Base-by-base conservation (phyloP, 1,284 basidiomycete genomes). In the Calocybe gambosa region DNA sequence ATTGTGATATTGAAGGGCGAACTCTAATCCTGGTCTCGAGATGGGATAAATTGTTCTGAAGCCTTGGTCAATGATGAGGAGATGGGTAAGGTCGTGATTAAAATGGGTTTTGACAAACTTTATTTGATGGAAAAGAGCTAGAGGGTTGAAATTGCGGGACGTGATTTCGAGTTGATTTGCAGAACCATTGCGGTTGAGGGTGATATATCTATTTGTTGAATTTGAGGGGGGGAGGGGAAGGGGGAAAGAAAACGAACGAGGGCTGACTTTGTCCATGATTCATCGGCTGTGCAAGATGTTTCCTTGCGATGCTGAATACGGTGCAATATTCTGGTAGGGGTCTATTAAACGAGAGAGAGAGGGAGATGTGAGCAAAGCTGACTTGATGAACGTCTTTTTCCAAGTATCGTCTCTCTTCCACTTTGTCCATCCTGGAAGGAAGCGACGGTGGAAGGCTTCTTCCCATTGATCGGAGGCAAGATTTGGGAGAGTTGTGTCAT, bases 221-320 rank as follows among this genome's bases (percentile, higher is more conserved):
- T 16, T 16, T 34, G 6, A 34, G n/a, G 23, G 19, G 42, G 39
- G 25, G 38, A 50, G n/a, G 35, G 45, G 44, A 47, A 50, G 46
- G 23, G 19, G 42, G 39, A 23, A 39, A 50, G n/a, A 35, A 44
- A 44, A 47, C 49, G 46, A 37, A 56, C 70, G 52, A 23, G 21
- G 21, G 21, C 21, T 23, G 58, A 88, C 82, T 80, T 86, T 38
- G 85, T 89, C 86, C 87, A 89, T 18, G 84, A 69, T 64, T 89
- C 87, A 53, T 87, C 84, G 5, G 75, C 62, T n/a, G 85, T 87
- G 58, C 87, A 89, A 18, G 73, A 70, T 1, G 78, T 78, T 26
- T 67, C 69, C 57, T 70, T 75, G 42, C 85, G 76, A 60, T 88
- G 85, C 73, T 75, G 82, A 26, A 80, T 67, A 21, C 82, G 71